Percentiles rank a stretch among this genome's conserved stretches.
Evolutionary conservation across 768 basidiomycete genomes (phyloP).

Genomic region (Russula virescens): DNA sequence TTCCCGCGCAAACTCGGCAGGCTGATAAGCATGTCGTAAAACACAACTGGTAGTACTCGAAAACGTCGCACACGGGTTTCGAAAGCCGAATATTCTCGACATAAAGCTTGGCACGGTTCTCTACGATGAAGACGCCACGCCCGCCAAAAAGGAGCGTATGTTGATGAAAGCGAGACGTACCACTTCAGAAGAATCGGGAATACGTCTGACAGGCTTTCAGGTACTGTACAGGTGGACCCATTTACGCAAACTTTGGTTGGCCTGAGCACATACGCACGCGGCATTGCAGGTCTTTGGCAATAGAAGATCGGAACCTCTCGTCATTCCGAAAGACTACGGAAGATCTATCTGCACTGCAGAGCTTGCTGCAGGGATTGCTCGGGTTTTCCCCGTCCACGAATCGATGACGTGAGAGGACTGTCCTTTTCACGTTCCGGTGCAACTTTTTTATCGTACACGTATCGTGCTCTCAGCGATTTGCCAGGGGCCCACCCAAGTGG

Average conservation of each 20-base stretch:
- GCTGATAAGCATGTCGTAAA: conserved; percentile 13
- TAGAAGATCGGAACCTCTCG: conserved; percentile 38
- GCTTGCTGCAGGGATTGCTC: conserved; percentile 67
- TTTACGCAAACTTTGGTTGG: not conserved
- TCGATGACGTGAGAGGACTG: conserved; percentile 15
- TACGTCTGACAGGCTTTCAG: conserved; percentile 87
- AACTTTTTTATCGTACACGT: conserved; percentile 5
- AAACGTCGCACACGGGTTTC: conserved; percentile 70
- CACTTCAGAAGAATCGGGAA: conserved; percentile 69
- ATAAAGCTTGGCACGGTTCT: conserved; percentile 89
- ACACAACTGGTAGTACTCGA: conserved; percentile 75
- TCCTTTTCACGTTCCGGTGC: not conserved
- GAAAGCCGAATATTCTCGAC: conserved; percentile 82
- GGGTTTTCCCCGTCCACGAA: conserved; percentile 64
- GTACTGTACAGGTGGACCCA: conserved; percentile 51
- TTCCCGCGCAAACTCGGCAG: not conserved
- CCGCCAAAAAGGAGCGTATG: conserved; percentile 80
- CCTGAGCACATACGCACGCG: conserved; percentile 55
- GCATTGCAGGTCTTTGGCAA: conserved; percentile 36
- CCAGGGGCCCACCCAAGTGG: conserved; percentile 8
- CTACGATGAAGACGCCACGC: conserved; percentile 60
- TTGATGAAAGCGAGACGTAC: conserved; percentile 57
- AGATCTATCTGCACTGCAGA: conserved; percentile 63
- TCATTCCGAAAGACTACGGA: conserved; percentile 73
- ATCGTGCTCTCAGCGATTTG: conserved; percentile 14